A percentile compares a stretch with the other conserved stretches of the same genome.
These are phyloP conservation scores for Panicum hallii DNA, from an alignment of 202 grass and related monocot species.

Conservation along the genomic window DNA sequence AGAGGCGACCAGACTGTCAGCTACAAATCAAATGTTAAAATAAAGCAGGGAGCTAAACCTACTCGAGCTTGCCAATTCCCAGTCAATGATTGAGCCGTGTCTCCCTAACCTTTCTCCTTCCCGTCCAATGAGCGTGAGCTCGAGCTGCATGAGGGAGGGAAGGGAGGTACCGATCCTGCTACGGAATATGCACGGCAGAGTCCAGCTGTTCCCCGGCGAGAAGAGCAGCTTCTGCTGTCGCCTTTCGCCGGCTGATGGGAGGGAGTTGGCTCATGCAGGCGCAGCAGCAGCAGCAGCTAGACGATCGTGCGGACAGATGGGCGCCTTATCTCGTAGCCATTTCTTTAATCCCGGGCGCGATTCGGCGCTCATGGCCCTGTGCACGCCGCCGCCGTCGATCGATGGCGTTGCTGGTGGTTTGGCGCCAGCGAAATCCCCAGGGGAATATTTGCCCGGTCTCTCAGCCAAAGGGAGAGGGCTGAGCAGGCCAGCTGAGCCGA, in stretches of 20 bases:
- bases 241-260: slow-evolving; percentile 14
- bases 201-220: slow-evolving; percentile 38
- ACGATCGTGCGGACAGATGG: slow-evolving; percentile 29
- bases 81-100: slow-evolving; percentile 28
- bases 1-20: slow-evolving; percentile 1
- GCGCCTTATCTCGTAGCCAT: not conserved
- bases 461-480: not conserved
- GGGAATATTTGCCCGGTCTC: slow-evolving; percentile 41
- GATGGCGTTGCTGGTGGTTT: slow-evolving; percentile 45
- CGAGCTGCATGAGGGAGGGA: not conserved
- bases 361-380: not conserved
- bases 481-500: not conserved
- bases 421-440: slow-evolving; percentile 17
- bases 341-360: slow-evolving; percentile 31
- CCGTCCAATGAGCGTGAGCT: not conserved
- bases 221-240: slow-evolving; percentile 22
- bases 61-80: not conserved
- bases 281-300: not conserved
- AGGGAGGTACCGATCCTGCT: not conserved
- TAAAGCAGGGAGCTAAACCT: not conserved
- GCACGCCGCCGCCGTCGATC: not conserved
- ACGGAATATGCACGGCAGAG: not conserved
- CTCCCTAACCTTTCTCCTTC: not conserved
- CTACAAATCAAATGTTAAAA: slow-evolving; percentile 29
- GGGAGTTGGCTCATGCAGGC: not conserved